Evolutionary conservation across 2,329 filamentous ascomycete species (phyloP), one percentile per base, ranked within the genome.

Genomic region (Podosphaera fusca): DNA sequence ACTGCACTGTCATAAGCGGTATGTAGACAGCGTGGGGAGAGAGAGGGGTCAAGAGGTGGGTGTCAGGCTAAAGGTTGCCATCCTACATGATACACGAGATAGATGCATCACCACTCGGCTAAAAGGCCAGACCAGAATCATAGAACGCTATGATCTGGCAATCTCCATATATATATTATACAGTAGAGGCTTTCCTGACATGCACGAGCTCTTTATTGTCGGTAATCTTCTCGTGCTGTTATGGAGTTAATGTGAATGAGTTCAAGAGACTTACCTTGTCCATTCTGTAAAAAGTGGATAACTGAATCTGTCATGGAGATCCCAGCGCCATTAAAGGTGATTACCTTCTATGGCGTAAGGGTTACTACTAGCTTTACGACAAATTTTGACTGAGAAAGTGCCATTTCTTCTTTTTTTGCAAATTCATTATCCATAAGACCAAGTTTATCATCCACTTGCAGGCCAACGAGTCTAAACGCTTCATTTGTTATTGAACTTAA

Each of bases 301-400:
- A 10, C 30, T 7, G 9, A 31, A 30, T 45, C 29, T 4, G 10
- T 34, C 33, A 33, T n/a, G 4, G 30, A 21, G 34, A 57, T n/a
- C 10, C 45, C 42, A 38, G 34, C 34, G 9, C 56, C 56, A 53
- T 57, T 57, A 34, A 57, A 57, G n/a, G 10, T 52, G 10, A 57
- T 31, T 35, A 2, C 12, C 12, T 36, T 40, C 12, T 38, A 3
- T 14, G 49, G 10, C 12, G 31, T 14, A 21, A 57, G 49, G 12
- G 31, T n/a, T 34, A 40, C 49, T 14, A 21, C 8, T 14, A 8
- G 12, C 49, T 57, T 57, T 21, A 47, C 35, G 8, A 45, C 8
- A 21, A 57, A 52, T 42, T 46, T n/a, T 10, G 56, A 47, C 8
- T 53, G 30, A 12, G 4, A 10, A 12, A 57, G 49, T 30, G 40